phyloP scores from a whole-genome alignment of 306 rosid species.

The Vicia sativa region DNA sequence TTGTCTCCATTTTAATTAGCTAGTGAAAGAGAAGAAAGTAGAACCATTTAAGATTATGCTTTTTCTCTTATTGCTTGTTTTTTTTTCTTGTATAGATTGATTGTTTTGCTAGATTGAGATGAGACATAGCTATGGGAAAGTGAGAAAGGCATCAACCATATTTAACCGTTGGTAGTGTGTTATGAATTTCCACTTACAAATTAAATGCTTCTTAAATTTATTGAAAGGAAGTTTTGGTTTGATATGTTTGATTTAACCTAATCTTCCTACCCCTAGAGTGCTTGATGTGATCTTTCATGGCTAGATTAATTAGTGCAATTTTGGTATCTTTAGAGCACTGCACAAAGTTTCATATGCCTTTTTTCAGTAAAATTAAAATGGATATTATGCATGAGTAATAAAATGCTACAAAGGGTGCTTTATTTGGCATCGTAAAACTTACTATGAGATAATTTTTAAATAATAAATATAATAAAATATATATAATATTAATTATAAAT shows the following conservation, averaged over 20 bases:
- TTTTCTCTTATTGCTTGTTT: slow-evolving; percentile 35
- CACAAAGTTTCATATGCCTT: no score
- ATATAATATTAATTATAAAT: no score
- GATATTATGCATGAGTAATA: no score
- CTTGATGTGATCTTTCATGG: background rate
- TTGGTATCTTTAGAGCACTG: no score
- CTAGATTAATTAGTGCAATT: background rate
- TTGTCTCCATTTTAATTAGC: slow-evolving; percentile 50
- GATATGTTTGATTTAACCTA: slow-evolving; percentile 35
- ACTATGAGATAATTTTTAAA: no score
- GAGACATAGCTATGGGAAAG: slow-evolving; percentile 13
- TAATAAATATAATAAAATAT: no score
- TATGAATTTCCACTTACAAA: slow-evolving; percentile 60
- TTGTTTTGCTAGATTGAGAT: slow-evolving; percentile 42
- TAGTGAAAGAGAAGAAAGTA: slow-evolving; percentile 46
- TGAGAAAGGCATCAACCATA: slow-evolving; percentile 45
- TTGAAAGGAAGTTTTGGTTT: slow-evolving; percentile 36
- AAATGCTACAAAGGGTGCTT: no score
- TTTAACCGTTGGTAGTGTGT: slow-evolving; percentile 63
- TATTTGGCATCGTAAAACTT: no score
- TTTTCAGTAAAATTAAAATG: no score
- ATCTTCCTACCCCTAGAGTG: background rate
- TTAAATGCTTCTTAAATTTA: slow-evolving; percentile 38
- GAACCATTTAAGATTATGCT: slow-evolving; percentile 39
- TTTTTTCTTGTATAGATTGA: slow-evolving; percentile 32